Evolutionary conservation across 108 stramenopile species (phyloP).

Genomic region (Mediolabrus comicus): DNA sequence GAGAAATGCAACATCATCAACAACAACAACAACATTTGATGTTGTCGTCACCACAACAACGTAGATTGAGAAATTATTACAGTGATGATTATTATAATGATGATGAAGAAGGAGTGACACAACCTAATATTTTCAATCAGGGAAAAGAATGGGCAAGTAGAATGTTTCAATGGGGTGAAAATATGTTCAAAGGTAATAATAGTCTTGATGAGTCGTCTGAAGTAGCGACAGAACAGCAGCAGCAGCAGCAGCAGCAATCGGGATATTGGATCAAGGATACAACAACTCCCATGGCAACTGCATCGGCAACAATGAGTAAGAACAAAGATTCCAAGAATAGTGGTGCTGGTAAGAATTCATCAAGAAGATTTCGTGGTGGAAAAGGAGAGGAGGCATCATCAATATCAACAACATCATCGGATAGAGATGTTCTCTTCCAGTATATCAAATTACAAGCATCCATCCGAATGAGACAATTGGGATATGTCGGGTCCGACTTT

Average conservation of each 20-base stretch:
- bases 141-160: slow-evolving; percentile 22
- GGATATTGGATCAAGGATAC: slow-evolving; percentile 41
- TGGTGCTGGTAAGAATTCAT: slow-evolving; percentile 2
- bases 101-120: no score
- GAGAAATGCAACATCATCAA: background rate
- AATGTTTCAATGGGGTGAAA: slow-evolving; percentile 4
- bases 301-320: slow-evolving; percentile 24
- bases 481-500: slow-evolving; percentile 56
- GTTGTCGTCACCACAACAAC: background rate
- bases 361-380: background rate
- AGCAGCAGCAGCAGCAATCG: background rate
- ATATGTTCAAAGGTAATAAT: background rate
- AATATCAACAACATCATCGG: background rate
- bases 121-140: slow-evolving; percentile 1
- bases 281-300: slow-evolving; percentile 42
- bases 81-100: background rate
- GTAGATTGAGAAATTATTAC: slow-evolving; percentile 3
- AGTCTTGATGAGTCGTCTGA: background rate
- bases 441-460: slow-evolving; percentile 39
- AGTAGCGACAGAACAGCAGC: background rate
- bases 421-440: slow-evolving; percentile 23
- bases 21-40: background rate
- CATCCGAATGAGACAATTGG: slow-evolving; percentile 41
- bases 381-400: background rate
- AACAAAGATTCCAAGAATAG: slow-evolving; percentile 1